Evolutionary conservation across 257 asterid species (phyloP).

Genomic region (Solanum rostratum): DNA sequence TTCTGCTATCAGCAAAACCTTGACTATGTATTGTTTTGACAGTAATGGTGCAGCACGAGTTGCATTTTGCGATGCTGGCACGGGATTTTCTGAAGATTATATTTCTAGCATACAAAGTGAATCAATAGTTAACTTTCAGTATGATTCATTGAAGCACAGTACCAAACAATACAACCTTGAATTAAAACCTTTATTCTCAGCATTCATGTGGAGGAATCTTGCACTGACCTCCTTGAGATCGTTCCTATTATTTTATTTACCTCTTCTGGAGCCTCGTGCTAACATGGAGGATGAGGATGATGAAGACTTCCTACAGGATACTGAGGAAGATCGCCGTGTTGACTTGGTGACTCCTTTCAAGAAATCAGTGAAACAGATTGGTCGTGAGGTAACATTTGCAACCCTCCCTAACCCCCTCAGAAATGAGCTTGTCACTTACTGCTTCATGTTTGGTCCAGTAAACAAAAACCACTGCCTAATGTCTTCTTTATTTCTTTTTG

Average conservation of each 20-base stretch:
- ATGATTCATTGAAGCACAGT: conserved; percentile 22
- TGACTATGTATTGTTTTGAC: conserved; percentile 11
- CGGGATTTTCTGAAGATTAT: conserved; percentile 37
- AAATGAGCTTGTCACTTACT: background rate
- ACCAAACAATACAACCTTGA: conserved; percentile 55
- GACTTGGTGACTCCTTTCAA: conserved; percentile 77
- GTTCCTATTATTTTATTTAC: conserved; percentile 64
- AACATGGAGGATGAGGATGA: conserved; percentile 50
- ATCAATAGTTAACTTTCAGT: conserved; percentile 24
- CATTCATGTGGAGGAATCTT: conserved; percentile 73
- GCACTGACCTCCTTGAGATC: conserved; percentile 69
- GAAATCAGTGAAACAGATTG: conserved; percentile 78
- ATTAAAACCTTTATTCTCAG: conserved; percentile 70
- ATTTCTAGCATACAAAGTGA: conserved; percentile 18
- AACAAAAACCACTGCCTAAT: background rate
- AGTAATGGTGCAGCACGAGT: conserved; percentile 30
- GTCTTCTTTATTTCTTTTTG: background rate
- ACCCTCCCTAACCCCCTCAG: background rate
- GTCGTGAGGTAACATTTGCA: conserved; percentile 52
- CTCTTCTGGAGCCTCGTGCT: conserved; percentile 71
- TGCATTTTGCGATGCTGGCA: conserved; percentile 68
- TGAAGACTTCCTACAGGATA: conserved; percentile 55
- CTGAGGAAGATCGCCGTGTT: conserved; percentile 26
- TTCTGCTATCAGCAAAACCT: background rate
- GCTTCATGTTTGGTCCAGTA: background rate